Evolutionary conservation across 2,329 filamentous ascomycete species (phyloP), one percentile per base, ranked within the genome.

Genomic region (Domatiomyces globalis): DNA sequence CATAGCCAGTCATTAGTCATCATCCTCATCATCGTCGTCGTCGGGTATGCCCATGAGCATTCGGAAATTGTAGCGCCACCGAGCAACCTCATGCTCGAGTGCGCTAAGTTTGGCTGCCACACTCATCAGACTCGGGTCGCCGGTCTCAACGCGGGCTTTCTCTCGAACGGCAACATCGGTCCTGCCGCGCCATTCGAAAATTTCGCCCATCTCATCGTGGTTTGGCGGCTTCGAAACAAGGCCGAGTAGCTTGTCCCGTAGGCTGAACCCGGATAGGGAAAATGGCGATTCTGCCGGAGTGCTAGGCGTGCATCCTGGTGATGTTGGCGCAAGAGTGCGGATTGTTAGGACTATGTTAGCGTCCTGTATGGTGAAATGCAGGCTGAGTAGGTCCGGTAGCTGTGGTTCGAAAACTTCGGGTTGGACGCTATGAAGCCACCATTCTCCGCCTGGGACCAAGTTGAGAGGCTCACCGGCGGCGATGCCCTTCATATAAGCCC

Each of bases 131-230:
- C 81, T 89, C 1, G 90, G 90, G 66, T 96, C 89, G 51, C 88
- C 86, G 61, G 81, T 90, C 67, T 95, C 89, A 1, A 95, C 83
- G 43, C 85, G 77, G 4, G 95, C 79, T 70, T 95, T 95, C 66
- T 95, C 90, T 59, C 83, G 81, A 45, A 96, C 90, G 57, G 80
- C 83, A 2, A 95, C 88, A 55, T 92, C 81, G 51, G 80, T 75
- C 4, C 78, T 77, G 12, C 71, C 72, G 36, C 52, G 54, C 67
- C 77, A 95, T 3, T 71, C 73, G 66, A 94, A 95, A 0, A 85
- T 71, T 39, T 81, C 77, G 54, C 90, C 84, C 56, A 83, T 81
- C 67, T 96, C 90, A 66, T 89, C 85, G 65, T 89, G 85, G 58
- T 83, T 80, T 1, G 83, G 73, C 17, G 80, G 73, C 48, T 63